A percentile compares a stretch with the other conserved stretches of the same genome.
phyloP scores from a whole-genome alignment of 2,329 filamentous ascomycete genomes.

The Graphilbum fragrans region DNA sequence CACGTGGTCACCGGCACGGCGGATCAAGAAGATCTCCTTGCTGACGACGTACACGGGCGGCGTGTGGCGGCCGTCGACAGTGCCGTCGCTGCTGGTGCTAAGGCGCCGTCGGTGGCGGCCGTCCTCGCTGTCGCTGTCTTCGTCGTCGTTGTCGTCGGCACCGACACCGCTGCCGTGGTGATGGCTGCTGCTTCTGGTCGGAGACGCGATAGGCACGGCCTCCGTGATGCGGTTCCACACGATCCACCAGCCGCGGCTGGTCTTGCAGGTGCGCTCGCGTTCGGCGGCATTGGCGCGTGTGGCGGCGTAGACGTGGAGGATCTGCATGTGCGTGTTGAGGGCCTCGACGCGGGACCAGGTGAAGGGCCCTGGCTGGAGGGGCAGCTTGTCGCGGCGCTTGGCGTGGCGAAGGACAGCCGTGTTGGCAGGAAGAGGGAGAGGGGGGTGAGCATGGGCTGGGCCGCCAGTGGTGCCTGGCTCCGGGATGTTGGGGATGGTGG shows the following conservation, averaged over 20 bases:
- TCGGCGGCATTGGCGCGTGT: conserved; percentile 31
- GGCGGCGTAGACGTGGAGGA: conserved; percentile 42
- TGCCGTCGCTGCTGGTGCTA: conserved; percentile 3
- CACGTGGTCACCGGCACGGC: conserved; percentile 44
- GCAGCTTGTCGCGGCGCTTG: neutral
- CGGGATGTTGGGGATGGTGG: conserved; percentile 56
- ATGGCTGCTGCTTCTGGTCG: neutral
- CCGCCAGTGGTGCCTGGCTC: conserved; percentile 20
- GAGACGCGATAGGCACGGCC: too few relatives aligned
- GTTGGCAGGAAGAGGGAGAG: too few relatives aligned
- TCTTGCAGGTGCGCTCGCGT: conserved; percentile 52
- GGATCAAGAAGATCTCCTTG: conserved; percentile 52
- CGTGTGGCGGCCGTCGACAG: neutral
- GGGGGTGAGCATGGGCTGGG: too few relatives aligned
- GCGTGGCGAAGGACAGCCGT: too few relatives aligned
- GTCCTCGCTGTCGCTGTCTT: neutral
- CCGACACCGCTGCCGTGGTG: neutral
- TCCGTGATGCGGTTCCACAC: conserved; percentile 50
- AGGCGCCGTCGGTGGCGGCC: neutral
- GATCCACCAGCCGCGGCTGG: conserved; percentile 56
- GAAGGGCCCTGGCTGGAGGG: conserved; percentile 7
- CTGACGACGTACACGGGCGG: conserved; percentile 16
- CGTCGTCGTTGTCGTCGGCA: neutral
- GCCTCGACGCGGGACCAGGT: conserved; percentile 50
- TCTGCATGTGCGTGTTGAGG: conserved; percentile 51